Conservation (phyloP, 305 asterid species). For the Fraxinus floribunda region DNA sequence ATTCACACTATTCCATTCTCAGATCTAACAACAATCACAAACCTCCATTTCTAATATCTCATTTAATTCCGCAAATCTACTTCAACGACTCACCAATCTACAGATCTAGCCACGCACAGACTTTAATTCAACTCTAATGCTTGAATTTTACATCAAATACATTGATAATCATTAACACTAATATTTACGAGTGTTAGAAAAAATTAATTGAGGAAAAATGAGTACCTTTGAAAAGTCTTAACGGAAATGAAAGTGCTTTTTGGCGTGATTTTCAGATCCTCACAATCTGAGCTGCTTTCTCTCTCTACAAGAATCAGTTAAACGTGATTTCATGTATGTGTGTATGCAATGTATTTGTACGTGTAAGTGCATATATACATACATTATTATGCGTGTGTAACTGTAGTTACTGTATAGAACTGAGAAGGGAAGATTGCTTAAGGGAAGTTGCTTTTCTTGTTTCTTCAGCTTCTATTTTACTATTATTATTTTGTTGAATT, state of each 20-base stretch:
- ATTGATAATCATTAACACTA: conserved; percentile 22
- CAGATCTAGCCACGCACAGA: conserved; percentile 34
- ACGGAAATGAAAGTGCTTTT: conserved; percentile 23
- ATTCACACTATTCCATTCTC: conserved; percentile 21
- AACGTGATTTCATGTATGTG: conserved; percentile 38
- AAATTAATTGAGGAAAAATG: neutral
- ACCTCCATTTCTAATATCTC: conserved; percentile 31
- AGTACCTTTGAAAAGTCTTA: conserved; percentile 25
- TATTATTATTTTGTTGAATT: neutral
- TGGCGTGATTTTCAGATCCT: conserved; percentile 33
- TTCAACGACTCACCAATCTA: conserved; percentile 22
- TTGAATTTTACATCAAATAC: neutral
- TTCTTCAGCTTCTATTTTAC: neutral
- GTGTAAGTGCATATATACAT: conserved; percentile 8
- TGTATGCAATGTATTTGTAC: neutral
- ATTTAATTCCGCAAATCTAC: conserved; percentile 26
- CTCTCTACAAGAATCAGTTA: conserved; percentile 23
- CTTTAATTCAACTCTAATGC: neutral
- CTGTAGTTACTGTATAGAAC: conserved; percentile 10
- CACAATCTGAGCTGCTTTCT: conserved; percentile 9
- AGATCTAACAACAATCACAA: conserved; percentile 40
- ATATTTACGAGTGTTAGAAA: neutral
- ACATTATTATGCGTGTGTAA: neutral
- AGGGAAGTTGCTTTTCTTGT: neutral
- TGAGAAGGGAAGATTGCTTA: neutral